These are phyloP conservation scores for Wickerhamomyces pijperi DNA, from an alignment of 805 yeast species.

Conservation along the genomic window DNA sequence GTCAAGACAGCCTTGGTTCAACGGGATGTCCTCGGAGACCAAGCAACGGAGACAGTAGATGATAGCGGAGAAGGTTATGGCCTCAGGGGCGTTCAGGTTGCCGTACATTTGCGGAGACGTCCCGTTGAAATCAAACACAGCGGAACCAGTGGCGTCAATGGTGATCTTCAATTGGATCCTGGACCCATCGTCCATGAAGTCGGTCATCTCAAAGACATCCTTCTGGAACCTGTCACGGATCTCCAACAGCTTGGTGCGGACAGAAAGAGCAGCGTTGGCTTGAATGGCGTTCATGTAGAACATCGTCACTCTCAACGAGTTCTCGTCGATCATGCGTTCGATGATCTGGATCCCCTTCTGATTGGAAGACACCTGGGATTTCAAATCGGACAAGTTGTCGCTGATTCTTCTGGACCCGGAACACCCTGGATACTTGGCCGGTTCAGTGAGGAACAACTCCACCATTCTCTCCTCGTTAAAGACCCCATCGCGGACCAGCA, in stretches of 20 bases:
- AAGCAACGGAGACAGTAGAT: constrained; percentile 78
- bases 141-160: constrained; percentile 34
- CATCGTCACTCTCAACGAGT: constrained; percentile 45
- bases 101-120: constrained; percentile 84
- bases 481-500: constrained; percentile 57
- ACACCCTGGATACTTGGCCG: constrained; percentile 76
- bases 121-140: constrained; percentile 75
- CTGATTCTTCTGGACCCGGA: constrained; percentile 78
- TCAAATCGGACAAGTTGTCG: constrained; percentile 77
- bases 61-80: constrained; percentile 82
- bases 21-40: constrained; percentile 79
- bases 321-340: constrained; percentile 48
- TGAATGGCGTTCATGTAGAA: constrained; percentile 78
- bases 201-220: constrained; percentile 37
- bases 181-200: constrained; percentile 77
- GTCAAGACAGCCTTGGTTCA: constrained; percentile 84
- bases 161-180: constrained; percentile 44
- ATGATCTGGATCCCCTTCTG: constrained; percentile 71
- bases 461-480: constrained; percentile 69
- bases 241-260: constrained; percentile 39
- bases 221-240: constrained; percentile 31
- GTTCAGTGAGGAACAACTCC: constrained; percentile 53
- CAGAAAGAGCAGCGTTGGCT: constrained; percentile 64
- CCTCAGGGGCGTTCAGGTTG: constrained; percentile 85
- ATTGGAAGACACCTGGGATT: constrained; percentile 84